Percentiles rank a stretch among this genome's conserved stretches.
Evolutionary conservation across 164 flowering plant genomes (phyloP).

Genomic region (Tetracentron sinense): DNA sequence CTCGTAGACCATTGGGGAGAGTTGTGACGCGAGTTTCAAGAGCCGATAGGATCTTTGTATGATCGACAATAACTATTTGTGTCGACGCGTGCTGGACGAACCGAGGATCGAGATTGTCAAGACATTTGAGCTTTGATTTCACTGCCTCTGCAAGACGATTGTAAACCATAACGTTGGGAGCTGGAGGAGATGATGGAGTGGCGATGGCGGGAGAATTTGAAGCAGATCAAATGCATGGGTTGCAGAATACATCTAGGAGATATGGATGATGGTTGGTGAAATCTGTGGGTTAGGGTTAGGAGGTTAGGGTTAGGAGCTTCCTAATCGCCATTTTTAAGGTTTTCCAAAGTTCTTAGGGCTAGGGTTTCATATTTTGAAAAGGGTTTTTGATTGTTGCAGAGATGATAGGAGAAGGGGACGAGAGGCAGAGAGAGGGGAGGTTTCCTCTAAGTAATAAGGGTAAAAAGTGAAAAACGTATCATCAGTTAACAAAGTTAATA

Average conservation of each 20-base stretch:
- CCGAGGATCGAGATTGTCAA: conserved; percentile 38
- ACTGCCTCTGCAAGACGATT: conserved; percentile 33
- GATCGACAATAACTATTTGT: conserved; percentile 26
- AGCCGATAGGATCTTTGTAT: conserved; percentile 35
- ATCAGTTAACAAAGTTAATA: too few species aligned
- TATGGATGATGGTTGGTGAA: conserved; percentile 12
- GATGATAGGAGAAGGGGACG: neutral
- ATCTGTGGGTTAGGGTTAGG: conserved; percentile 21
- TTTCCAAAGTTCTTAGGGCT: neutral
- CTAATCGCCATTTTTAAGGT: conserved; percentile 22
- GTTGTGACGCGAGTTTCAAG: conserved; percentile 45
- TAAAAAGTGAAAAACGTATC: too few species aligned
- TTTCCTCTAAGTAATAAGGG: too few species aligned
- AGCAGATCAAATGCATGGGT: conserved; percentile 14
- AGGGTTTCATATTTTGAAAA: conserved; percentile 9
- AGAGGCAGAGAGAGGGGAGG: neutral
- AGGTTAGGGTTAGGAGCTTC: conserved; percentile 23
- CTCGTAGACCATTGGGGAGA: conserved; percentile 44
- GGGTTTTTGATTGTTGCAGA: neutral
- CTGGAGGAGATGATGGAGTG: conserved; percentile 13
- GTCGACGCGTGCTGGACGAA: conserved; percentile 43
- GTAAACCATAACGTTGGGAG: conserved; percentile 34
- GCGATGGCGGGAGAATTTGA: conserved; percentile 24
- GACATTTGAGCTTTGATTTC: conserved; percentile 29
- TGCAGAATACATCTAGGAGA: conserved; percentile 9